Base-by-base conservation (phyloP, 169 alveolate genomes). In the Cryptosporidium tyzzeri region DNA sequence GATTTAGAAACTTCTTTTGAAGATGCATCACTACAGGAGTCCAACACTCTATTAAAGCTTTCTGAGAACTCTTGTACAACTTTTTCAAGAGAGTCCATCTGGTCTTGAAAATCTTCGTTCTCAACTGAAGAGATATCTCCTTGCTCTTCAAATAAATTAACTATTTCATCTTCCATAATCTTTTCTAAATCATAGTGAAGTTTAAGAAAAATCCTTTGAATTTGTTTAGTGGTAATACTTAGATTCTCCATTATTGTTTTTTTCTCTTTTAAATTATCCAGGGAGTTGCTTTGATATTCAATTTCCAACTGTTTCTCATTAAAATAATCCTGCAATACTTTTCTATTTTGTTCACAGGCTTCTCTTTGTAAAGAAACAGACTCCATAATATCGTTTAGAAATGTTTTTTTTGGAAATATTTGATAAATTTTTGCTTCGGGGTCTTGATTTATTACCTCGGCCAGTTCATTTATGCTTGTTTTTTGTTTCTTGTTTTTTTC, bases 1-100 rank as follows among this genome's bases (percentile, higher is more conserved):
- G 89, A 80, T 21, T 48, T 80, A 7, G 80, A 37, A 10, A 67
- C 44, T 14, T 80, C 68, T 37, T 23, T 55, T 31, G 70, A 73
- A 18, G 71, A 73, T 10, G 18, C 14, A 29, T 51, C 70, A 9
- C 8, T 35, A 73, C 58, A 73, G 18, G 71, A 53, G 21, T n/a
- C 5, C 1, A 73, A 5, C n/a, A 55, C 35, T n/a, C 35, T n/a
- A 16, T 35, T 59, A 10, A 18, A 53, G 3, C 37, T 59, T 12
- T 29, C 31, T 6, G 51, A 51, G n/a, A 73, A 58, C 45, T 73
- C 86, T 2, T 31, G n/a, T 8, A 73, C 70, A 14, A 59, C 41
- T 10, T 21, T 31, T 21, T 59, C 86, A 55, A 73, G 44, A 44
- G 41, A 16, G 9, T 59, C 53, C 33, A 73, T 73, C 2, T 59